Evolutionary conservation across 305 asterid genomes (phyloP), one percentile per base, ranked within the genome.

Genomic region (Plantago lanceolata): DNA sequence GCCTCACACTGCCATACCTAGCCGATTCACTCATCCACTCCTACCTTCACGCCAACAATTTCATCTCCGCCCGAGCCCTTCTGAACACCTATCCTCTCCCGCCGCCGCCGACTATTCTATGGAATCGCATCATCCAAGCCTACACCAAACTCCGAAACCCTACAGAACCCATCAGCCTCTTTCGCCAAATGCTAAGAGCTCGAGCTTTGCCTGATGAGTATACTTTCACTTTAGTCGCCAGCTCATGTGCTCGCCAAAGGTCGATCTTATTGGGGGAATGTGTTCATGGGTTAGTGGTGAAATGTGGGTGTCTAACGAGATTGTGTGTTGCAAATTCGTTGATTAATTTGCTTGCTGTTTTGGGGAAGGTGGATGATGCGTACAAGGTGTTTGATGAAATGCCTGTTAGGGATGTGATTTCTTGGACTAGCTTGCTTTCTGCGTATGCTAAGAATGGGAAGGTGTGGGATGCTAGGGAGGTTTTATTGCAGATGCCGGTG

Each of bases 71-170:
- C 8, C 80, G 83, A 68, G 63, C 56, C 67, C 52, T 89, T 66
- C 78, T 87, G 67, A 40, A 79, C 31, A 50, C 66, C 56, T 73
- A 78, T 35, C 95, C 89, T 55, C 65, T 68, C 68, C 72, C 78
- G 58, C 51, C 91, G 19, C 88, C 90, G 5, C 78, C 93, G 16
- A 64, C 80, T n/a, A n/a, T n/a, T 61, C 70, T 85, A 77, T 90
- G 95, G 93, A 87, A 87, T 65, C 71, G 84, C 61, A 67, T 85
- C 68, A 88, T 85, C 60, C 78, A 84, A 29, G 88, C 89, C 5
- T 81, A 78, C 75, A 81, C 85, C 3, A 90, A 85, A 73, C 35
- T 75, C 50, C 80, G 24, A 19, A 48, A 65, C 65, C 78, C 81
- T 48, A 65, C 62, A 0, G 88, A 82, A 57, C 64, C 96, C 68